Conservation (phyloP, 139 green algal genomes). For the Haematococcus sp. region DNA sequence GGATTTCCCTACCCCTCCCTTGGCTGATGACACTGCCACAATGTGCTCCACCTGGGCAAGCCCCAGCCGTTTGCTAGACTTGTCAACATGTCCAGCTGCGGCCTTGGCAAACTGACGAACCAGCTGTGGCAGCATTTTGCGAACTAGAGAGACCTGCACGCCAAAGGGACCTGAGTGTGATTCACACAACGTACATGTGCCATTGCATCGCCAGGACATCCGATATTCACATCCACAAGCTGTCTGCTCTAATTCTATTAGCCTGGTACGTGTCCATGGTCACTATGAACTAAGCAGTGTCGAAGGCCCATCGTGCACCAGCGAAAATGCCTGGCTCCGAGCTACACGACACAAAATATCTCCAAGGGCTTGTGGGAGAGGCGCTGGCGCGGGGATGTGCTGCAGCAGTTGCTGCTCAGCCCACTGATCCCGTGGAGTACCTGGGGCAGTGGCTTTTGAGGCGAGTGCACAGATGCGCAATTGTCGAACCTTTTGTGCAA, state of each 20-base stretch:
- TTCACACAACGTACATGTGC: too few relatives aligned
- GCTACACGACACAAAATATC: constrained; percentile 32
- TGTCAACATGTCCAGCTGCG: too few relatives aligned
- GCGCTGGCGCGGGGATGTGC: constrained; percentile 39
- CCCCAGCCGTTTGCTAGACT: constrained; percentile 19
- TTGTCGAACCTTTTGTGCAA: too few relatives aligned
- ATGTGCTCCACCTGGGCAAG: constrained; percentile 68
- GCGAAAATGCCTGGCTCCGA: neutral
- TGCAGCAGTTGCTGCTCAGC: constrained; percentile 24
- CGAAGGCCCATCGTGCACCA: too few relatives aligned
- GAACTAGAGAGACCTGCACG: too few relatives aligned
- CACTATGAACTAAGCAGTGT: too few relatives aligned
- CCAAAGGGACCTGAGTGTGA: too few relatives aligned
- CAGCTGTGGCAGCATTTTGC: too few relatives aligned
- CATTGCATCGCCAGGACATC: too few relatives aligned
- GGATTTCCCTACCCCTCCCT: constrained; percentile 93
- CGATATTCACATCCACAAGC: constrained; percentile 25
- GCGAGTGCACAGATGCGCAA: constrained; percentile 19
- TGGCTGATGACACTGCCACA: constrained; percentile 85
- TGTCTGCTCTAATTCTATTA: constrained; percentile 3
- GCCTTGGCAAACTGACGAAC: too few relatives aligned
- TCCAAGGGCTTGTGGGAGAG: constrained; percentile 44
- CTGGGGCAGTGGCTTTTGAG: constrained; percentile 40
- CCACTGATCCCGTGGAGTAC: constrained; percentile 51
- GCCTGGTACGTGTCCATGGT: too few relatives aligned